Base-by-base conservation (phyloP, 352 stramenopile species). In the Phytophthora sp. region DNA sequence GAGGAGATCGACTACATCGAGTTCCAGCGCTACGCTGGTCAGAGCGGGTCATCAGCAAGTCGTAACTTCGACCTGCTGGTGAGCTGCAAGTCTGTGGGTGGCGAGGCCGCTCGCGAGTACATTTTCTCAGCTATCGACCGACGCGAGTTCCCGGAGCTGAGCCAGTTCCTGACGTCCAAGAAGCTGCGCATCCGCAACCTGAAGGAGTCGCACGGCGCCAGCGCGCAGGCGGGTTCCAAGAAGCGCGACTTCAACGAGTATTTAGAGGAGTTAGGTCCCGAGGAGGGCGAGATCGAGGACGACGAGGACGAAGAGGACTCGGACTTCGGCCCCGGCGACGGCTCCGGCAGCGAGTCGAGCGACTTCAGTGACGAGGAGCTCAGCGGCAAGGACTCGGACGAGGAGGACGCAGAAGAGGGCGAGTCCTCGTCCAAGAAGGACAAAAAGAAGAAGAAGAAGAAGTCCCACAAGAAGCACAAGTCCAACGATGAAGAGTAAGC, bases 1-100 rank as follows among this genome's bases (percentile, higher is more conserved):
- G 97, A 99, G 64, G 97, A 99, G 78, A 96, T 99, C 44, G 93
- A 99, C 68, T 98, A 91, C 67, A 96, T 99, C 23, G 96, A 99
- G 75, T 99, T 99, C 72, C 95, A 99, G 77, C 88, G 97, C 8
- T 99, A 99, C 69, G 92, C 94, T 1, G 95, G 95, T 5, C 94
- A 98, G 65, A 84, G 69, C 23, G 82, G 81, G 1, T 88, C 83
- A 24, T 90, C 79, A 1, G 96, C 92, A 4, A 98, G 91, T 43
- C 88, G 93, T 21, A 99, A 98, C 77, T 99, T 99, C 74, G 96
- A 99, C 66, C 68, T 99, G 66, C 83, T 95, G 30, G 89, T 99
- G 38, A 96, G 82, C 53, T 92, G 97, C 67, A 94, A 94, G 65
- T 89, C 80, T 5, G 87, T 94, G 20, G 88, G 89, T n/a, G 84